Conservation (phyloP, 2,329 filamentous ascomycete species). For the Botryotinia globosa region DNA sequence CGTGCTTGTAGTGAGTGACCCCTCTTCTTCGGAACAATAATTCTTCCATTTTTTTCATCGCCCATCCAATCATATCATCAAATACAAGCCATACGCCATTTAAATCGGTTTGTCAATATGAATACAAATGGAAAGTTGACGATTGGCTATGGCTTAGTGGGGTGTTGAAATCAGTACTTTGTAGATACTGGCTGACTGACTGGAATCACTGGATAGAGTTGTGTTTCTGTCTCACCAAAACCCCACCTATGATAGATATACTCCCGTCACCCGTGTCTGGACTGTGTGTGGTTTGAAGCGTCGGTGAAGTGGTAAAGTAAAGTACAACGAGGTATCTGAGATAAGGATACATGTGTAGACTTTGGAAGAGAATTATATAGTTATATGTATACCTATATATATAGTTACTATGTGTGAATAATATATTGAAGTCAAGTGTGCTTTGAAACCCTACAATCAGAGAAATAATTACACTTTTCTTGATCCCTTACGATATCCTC, state of each 20-base stretch:
- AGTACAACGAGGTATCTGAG: neutral
- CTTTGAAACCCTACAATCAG: neutral
- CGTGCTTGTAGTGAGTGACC: neutral
- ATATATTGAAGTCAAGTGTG: neutral
- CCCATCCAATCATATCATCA: neutral
- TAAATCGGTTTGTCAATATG: neutral
- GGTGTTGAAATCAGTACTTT: neutral
- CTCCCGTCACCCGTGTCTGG: neutral
- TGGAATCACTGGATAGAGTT: no score
- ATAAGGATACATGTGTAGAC: neutral
- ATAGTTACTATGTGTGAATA: neutral
- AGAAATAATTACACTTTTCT: no score
- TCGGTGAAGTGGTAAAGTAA: neutral
- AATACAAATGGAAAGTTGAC: neutral
- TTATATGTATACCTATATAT: no score
- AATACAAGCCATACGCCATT: neutral
- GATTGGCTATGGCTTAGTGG: neutral
- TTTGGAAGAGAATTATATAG: neutral
- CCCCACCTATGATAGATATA: neutral
- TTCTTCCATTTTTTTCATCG: neutral
- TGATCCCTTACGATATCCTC: no score
- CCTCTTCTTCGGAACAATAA: slow-evolving; percentile 2
- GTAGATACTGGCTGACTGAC: neutral
- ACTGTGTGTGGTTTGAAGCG: neutral
- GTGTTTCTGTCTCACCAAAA: neutral